Conservation (phyloP, 805 yeast species). For the Priceomyces medius region DNA sequence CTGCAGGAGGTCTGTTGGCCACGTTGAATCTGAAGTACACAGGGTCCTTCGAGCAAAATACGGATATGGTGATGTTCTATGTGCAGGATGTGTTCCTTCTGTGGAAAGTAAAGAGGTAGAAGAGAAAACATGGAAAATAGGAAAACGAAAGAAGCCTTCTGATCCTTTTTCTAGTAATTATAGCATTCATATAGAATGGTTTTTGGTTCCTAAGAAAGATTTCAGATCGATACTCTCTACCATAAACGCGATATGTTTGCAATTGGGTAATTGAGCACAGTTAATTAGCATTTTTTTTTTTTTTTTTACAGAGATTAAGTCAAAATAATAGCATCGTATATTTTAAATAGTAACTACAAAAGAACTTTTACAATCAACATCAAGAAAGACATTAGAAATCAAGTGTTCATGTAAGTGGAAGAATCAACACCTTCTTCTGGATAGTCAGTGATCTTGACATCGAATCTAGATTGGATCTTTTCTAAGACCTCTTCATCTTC, state of each 20-base stretch:
- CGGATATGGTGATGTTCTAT: constrained; percentile 49
- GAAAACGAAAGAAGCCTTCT: not conserved
- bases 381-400: constrained; percentile 14
- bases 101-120: not conserved
- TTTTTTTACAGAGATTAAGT: too few relatives aligned
- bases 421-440: constrained; percentile 99
- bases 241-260: constrained; percentile 29
- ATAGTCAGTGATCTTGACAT: constrained; percentile 90
- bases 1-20: constrained; percentile 25
- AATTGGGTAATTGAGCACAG: not conserved
- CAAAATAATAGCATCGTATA: too few relatives aligned
- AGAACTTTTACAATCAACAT: constrained; percentile 3
- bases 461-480: constrained; percentile 95
- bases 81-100: constrained; percentile 41
- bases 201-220: constrained; percentile 47
- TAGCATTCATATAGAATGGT: constrained; percentile 56
- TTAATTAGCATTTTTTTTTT: too few relatives aligned
- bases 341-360: not conserved
- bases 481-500: constrained; percentile 88
- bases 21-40: constrained; percentile 46
- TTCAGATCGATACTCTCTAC: constrained; percentile 28
- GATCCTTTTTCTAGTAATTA: constrained; percentile 11
- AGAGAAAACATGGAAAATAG: not conserved
- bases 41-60: constrained; percentile 30
- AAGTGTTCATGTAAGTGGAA: constrained; percentile 95